phyloP scores from a whole-genome alignment of 2,329 filamentous ascomycete species.

The Sporothrix humicola region DNA sequence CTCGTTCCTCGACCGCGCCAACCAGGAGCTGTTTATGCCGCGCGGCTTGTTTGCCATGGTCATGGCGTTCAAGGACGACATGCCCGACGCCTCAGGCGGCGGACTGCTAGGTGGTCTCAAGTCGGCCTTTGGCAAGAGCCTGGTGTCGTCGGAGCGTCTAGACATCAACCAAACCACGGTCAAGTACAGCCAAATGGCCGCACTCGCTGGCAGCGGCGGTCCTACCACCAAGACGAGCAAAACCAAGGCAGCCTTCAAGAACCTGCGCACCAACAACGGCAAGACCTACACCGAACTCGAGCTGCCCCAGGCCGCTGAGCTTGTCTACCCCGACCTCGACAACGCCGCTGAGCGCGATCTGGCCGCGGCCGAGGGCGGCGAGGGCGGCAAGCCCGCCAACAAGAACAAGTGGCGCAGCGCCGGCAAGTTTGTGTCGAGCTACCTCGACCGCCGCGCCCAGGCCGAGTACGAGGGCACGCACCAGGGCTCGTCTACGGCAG shows the following conservation, averaged over 20 bases:
- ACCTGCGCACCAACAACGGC: slow-evolving; percentile 45
- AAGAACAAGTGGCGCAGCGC: slow-evolving; percentile 43
- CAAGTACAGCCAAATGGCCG: slow-evolving; percentile 42
- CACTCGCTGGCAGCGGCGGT: not conserved
- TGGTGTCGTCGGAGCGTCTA: slow-evolving; percentile 39
- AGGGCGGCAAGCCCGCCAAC: slow-evolving; percentile 25
- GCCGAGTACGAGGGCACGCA: slow-evolving; percentile 52
- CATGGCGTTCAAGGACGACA: slow-evolving; percentile 42
- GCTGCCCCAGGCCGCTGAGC: slow-evolving; percentile 48
- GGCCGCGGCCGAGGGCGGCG: slow-evolving; percentile 41
- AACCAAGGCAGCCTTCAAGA: slow-evolving; percentile 42
- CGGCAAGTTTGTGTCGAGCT: slow-evolving; percentile 51
- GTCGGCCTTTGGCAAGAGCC: slow-evolving; percentile 31
- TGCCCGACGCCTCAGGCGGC: slow-evolving; percentile 31
- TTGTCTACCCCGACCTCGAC: slow-evolving; percentile 49
- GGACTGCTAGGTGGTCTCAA: slow-evolving; percentile 35
- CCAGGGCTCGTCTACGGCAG: slow-evolving; percentile 48
- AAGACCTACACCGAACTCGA: slow-evolving; percentile 48
- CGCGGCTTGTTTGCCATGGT: slow-evolving; percentile 43
- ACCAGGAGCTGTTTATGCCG: slow-evolving; percentile 44
- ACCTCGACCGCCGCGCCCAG: slow-evolving; percentile 56
- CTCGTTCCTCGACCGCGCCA: slow-evolving; percentile 43
- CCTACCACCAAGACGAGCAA: slow-evolving; percentile 35
- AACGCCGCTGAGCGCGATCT: slow-evolving; percentile 39
- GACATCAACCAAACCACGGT: slow-evolving; percentile 47